phyloP scores from a whole-genome alignment of 1,284 basidiomycete species.

The Cronartium quercuum region DNA sequence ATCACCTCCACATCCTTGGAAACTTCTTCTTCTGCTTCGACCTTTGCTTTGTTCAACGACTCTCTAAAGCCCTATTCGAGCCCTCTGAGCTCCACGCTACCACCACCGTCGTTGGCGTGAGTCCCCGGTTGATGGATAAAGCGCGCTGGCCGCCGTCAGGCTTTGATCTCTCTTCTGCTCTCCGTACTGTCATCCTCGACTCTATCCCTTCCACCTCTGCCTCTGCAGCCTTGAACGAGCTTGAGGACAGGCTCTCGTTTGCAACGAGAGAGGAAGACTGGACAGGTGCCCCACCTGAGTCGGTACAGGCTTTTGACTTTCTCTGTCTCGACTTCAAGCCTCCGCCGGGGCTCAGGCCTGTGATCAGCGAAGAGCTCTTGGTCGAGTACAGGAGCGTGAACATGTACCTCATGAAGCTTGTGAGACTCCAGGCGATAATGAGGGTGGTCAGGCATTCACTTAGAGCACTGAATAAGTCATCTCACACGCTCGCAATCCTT shows the following conservation, averaged over 20 bases:
- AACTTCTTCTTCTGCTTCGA: constrained; percentile 31
- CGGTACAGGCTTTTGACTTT: constrained; percentile 29
- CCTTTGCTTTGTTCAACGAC: constrained; percentile 13
- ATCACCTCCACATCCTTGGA: constrained; percentile 33
- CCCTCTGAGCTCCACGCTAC: not conserved
- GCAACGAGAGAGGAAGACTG: not conserved
- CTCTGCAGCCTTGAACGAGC: not conserved
- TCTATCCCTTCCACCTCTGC: constrained; percentile 10
- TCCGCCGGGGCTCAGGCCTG: constrained; percentile 9
- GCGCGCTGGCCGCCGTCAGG: constrained; percentile 29
- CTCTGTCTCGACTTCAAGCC: constrained; percentile 33
- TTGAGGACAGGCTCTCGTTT: constrained; percentile 37
- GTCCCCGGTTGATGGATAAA: not conserved
- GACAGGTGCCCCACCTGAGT: constrained; percentile 1
- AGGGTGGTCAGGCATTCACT: not conserved
- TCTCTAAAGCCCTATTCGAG: constrained; percentile 17
- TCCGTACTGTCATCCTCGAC: constrained; percentile 30
- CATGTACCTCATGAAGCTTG: constrained; percentile 31
- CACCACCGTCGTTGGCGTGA: constrained; percentile 11
- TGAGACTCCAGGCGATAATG: constrained; percentile 28
- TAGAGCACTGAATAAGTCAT: not conserved
- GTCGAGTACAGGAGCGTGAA: constrained; percentile 19
- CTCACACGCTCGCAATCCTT: not conserved
- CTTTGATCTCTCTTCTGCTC: constrained; percentile 31
- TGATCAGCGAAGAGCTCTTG: constrained; percentile 4